Percentiles rank a stretch among this genome's conserved stretches.
These are phyloP conservation scores for Solanum sitiens DNA, from an alignment of 257 asterid species.

Conservation along the genomic window DNA sequence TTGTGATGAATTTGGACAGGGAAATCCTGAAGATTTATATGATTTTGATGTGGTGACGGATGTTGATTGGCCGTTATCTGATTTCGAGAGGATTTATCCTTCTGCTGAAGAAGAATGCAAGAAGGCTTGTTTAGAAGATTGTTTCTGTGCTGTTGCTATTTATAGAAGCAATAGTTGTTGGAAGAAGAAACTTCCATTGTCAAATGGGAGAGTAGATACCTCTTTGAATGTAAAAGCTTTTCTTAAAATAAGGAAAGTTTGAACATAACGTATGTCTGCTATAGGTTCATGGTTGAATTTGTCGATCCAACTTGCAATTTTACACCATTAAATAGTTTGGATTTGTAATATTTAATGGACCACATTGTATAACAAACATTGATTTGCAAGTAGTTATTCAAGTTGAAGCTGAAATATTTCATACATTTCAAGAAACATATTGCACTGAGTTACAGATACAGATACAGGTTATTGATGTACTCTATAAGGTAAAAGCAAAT, in stretches of 20 bases:
- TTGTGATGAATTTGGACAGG: constrained; percentile 13
- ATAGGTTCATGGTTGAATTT: not conserved
- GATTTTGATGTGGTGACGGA: constrained; percentile 9
- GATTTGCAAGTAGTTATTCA: not conserved
- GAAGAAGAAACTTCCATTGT: constrained; percentile 63
- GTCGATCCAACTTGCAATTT: not conserved
- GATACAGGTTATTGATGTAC: not conserved
- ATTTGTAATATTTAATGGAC: not conserved
- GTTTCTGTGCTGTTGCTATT: constrained; percentile 44
- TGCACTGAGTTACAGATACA: not conserved
- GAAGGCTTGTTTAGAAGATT: constrained; percentile 36
- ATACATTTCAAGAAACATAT: not conserved
- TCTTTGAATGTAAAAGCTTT: constrained; percentile 17
- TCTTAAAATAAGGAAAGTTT: constrained; percentile 17
- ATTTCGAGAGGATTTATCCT: constrained; percentile 13
- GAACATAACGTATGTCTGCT: not conserved
- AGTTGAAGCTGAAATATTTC: not conserved
- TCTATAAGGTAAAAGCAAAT: not conserved
- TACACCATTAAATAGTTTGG: not conserved
- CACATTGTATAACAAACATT: not conserved
- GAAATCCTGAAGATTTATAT: not conserved
- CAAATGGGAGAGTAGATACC: constrained; percentile 35
- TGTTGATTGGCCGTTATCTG: constrained; percentile 33
- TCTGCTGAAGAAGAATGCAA: constrained; percentile 16
- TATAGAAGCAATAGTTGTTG: constrained; percentile 33